Base-by-base conservation (phyloP, 805 yeast genomes). In the Ogataea parapolymorpha region DNA sequence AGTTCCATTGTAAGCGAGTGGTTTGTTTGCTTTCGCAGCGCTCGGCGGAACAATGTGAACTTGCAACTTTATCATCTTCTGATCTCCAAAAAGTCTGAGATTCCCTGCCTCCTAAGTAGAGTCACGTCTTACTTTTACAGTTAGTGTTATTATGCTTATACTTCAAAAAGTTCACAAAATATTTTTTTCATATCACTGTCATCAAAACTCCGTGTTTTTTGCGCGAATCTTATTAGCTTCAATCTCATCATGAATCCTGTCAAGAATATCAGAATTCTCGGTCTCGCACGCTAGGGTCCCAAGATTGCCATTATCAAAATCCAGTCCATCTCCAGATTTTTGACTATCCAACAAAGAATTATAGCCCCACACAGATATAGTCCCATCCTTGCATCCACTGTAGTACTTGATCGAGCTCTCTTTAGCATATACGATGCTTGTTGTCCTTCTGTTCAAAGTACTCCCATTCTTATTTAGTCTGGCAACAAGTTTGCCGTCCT, bases 361-460 rank as follows among this genome's bases (percentile, higher is more conserved):
- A 6, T 75, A 68, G 0, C 73, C 71, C 88, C 89, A 85, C 1
- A 65, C 62, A 0, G 75, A 54, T 1, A 85, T 78, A 22, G 75
- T 74, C 2, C 93, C 93, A 48, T 83, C 87, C 43, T 74, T 70
- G 2, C 83, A 75, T 1, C 89, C 90, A 20, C 83, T 71, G 48
- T 56, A 75, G 49, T 74, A 79, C 16, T 71, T 69, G 6, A 66
- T 69, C 15, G 67, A 54, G 37, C 66, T 68, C 2, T 69, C 62
- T 0, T 77, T 75, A 1, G 74, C 68, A 40, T 74, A 65, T 0
- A 69, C 75, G 24, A 85, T 63, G 14, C 83, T 71, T 2, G 80
- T 74, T 1, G 78, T 69, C 32, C 83, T 53, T 37, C 68, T 58
- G 46, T 68, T 66, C 33, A 69, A 4, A 4, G 42, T 18, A 14